Evolutionary conservation across 192 early-diverging fungal species (phyloP), one percentile per base, ranked within the genome.

Genomic region (Coemansia sp.): DNA sequence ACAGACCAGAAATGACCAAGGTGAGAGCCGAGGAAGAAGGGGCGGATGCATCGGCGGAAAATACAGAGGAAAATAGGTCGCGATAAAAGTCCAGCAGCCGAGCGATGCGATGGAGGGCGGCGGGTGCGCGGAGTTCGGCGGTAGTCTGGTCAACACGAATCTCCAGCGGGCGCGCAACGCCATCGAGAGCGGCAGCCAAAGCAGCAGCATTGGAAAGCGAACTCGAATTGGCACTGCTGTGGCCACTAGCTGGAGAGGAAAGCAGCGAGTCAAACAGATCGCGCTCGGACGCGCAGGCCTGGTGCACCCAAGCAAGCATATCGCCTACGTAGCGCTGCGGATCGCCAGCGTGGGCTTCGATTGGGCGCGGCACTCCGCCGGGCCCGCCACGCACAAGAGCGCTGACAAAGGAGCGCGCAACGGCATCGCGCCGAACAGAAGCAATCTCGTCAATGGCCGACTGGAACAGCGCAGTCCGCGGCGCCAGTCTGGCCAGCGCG

Each of bases 281-380:
- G 19, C 86, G 79, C 74, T 97, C 97, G 8, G 89, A 86, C 5
- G 95, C 93, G 17, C 86, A 87, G 0, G 93, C 90, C 81, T 97
- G 95, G 85, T 99, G 97, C 2, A 97, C 71, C 97, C 97, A 99
- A 0, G 95, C 97, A 17, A 97, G 75, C 92, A 99, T 97, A 67
- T 97, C 97, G 19, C 95, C 95, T 42, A 94, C 87, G 69, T 97
- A 99, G 40, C 95, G 86, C 64, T 92, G 76, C 1, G 95, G 90
- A 73, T 99, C 97, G 51, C 90, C 93, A 0, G 95, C 93, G 71
- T 97, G 93, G 7, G 96, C 67, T 71, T 99, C 97, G 64, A 99
- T 95, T 0, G 97, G 95, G 45, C 93, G 77, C 7, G 94, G 70
- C 8, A 56, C 51, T 5, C 69, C 75, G 41, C 56, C 32, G 3